Percentiles rank a stretch among this genome's conserved stretches.
Conservation (phyloP, 2,329 filamentous ascomycete species). For the Colletotrichum sojae region DNA sequence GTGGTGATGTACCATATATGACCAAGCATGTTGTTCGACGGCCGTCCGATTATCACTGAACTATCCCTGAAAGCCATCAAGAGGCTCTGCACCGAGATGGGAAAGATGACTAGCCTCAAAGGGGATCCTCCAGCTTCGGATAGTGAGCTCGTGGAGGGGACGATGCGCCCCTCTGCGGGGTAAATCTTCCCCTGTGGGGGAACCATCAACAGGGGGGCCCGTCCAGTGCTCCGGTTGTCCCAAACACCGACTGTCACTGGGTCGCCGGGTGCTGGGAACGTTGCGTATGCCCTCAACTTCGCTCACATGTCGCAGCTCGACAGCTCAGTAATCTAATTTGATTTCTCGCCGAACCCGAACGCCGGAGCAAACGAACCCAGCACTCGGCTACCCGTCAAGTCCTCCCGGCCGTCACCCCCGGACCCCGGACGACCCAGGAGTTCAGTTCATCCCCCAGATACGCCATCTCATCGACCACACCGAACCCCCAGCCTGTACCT, state of each 20-base stretch:
- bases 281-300: background rate
- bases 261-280: constrained; percentile 1
- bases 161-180: constrained; percentile 39
- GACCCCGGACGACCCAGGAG: background rate
- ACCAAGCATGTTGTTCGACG: background rate
- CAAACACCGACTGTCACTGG: constrained; percentile 9
- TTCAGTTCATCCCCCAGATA: constrained; percentile 18
- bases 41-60: constrained; percentile 7
- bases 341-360: constrained; percentile 6
- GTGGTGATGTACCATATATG: background rate
- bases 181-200: constrained; percentile 35
- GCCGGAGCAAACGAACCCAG: background rate
- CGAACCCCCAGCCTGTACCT: constrained; percentile 16
- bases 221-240: background rate
- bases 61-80: constrained; percentile 10
- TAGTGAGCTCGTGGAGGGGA: constrained; percentile 19
- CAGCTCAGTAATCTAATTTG: background rate
- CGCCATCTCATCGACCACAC: constrained; percentile 17
- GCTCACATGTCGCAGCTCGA: background rate
- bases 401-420: background rate
- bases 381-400: background rate
- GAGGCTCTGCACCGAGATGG: constrained; percentile 7
- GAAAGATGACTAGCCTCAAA: constrained; percentile 21
- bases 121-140: constrained; percentile 23
- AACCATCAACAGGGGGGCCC: constrained; percentile 29